Base-by-base conservation (phyloP, 495 filamentous ascomycete genomes). In the Emericellopsis terricola region DNA sequence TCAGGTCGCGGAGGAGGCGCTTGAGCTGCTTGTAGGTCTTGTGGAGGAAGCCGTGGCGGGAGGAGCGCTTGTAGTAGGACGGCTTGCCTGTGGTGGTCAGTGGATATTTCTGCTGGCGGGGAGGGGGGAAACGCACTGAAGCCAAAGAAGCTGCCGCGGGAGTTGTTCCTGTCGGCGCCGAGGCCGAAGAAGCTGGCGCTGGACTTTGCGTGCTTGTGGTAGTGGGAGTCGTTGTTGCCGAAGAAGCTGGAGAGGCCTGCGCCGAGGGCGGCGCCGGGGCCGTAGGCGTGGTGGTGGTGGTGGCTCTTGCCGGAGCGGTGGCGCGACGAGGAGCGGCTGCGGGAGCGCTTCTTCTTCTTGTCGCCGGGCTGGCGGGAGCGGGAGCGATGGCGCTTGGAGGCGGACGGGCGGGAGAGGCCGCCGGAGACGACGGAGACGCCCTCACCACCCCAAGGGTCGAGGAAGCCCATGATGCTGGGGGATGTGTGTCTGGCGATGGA, bases 21-120 rank as follows among this genome's bases (percentile, higher is more conserved):
- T 71, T 75, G 41, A 92, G 69, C 37, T 76, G 69, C 43, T 68
- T 64, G 45, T 81, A 50, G 24, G 83, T 60, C 38, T 74, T 73
- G 38, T 68, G 50, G 37, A 89, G 53, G 56, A 83, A 89, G 41
- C 78, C 80, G 15, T 69, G 64, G 29, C 85, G 78, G 10, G 85
- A 77, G 56, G 73, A 51, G 52, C 81, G 55, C 57, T 69, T 59
- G 73, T 80, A 77, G 55, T 69, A 81, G 14, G 75, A 76, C 21
- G 64, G 63, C 37, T 67, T 62, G 20, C 53, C 51, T 55, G 27
- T n/a, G n/a, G n/a, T n/a, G n/a, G n/a, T n/a, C n/a, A n/a, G n/a
- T n/a, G 15, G n/a, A 8, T 29, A 8, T 35, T 5, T 41, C 31
- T 31, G 37, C 9, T 9, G 19, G 26, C 15, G 21, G 28, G 9